These are phyloP conservation scores for Thraustochytrium striatum DNA, from an alignment of 352 stramenopile genomes.

Conservation along the genomic window DNA sequence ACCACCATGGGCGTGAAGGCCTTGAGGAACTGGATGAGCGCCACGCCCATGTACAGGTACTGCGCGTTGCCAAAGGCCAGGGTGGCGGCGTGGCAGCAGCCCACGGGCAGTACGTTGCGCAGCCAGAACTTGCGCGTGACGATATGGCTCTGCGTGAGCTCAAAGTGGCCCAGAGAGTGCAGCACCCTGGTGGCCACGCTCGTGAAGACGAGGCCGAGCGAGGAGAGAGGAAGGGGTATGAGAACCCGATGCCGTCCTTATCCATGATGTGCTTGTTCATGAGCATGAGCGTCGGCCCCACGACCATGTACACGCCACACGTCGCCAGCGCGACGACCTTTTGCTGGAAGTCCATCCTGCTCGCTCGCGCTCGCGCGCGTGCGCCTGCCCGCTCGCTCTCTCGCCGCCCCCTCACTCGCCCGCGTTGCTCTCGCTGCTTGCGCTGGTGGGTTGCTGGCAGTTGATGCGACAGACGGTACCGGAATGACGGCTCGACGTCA, in stretches of 20 bases:
- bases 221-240: conserved; percentile 41
- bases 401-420: too few species aligned
- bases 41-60: conserved; percentile 52
- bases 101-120: conserved; percentile 48
- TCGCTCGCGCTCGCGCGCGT: too few species aligned
- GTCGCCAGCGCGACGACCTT: conserved; percentile 3
- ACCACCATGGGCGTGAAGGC: conserved; percentile 52
- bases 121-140: conserved; percentile 1
- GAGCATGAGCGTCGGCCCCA: conserved; percentile 38
- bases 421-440: too few species aligned
- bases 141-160: not conserved
- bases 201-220: conserved; percentile 43
- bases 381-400: too few species aligned
- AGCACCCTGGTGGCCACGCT: conserved; percentile 3
- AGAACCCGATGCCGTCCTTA: not conserved
- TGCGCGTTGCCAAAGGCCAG: conserved; percentile 53
- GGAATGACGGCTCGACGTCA: too few species aligned
- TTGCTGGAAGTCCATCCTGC: too few species aligned
- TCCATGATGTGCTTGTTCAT: conserved; percentile 45
- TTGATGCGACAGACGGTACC: too few species aligned
- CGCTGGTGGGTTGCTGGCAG: too few species aligned
- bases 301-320: conserved; percentile 40
- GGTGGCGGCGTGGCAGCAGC: conserved; percentile 43
- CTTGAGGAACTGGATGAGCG: conserved; percentile 53
- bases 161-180: not conserved